phyloP scores from a whole-genome alignment of 1,284 basidiomycete genomes.

The Papiliotrema laurentii region DNA sequence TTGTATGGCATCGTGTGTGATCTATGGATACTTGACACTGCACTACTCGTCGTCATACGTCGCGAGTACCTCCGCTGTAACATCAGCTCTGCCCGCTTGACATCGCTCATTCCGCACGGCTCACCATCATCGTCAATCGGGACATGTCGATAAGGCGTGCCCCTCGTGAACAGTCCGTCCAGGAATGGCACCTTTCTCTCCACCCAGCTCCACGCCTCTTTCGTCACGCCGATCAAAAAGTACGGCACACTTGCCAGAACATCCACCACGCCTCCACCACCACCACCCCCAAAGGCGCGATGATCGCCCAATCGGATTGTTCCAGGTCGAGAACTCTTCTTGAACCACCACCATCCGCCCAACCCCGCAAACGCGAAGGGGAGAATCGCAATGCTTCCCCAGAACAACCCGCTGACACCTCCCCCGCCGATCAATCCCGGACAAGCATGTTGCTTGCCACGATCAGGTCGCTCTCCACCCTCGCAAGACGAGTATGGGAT shows the following conservation, averaged over 20 bases:
- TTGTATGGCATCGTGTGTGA: no score
- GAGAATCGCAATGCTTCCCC: slow-evolving; percentile 65
- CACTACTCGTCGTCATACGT: slow-evolving; percentile 14
- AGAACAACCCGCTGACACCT: slow-evolving; percentile 70
- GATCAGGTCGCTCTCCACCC: slow-evolving; percentile 68
- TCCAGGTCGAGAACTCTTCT: slow-evolving; percentile 64
- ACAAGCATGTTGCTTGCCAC: slow-evolving; percentile 66
- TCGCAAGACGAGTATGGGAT: slow-evolving; percentile 80
- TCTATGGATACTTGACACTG: no score
- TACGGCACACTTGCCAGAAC: slow-evolving; percentile 79
- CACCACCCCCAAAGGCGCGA: slow-evolving; percentile 50
- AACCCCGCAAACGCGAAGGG: slow-evolving; percentile 70
- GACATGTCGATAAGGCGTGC: slow-evolving; percentile 71
- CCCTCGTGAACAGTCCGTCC: slow-evolving; percentile 45
- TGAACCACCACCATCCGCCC: slow-evolving; percentile 73
- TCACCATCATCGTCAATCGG: slow-evolving; percentile 86
- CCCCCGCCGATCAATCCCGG: slow-evolving; percentile 58
- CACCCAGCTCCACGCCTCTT: slow-evolving; percentile 58
- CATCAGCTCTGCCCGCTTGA: neutral
- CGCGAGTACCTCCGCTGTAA: slow-evolving; percentile 14
- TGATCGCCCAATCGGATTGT: slow-evolving; percentile 68
- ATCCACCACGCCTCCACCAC: slow-evolving; percentile 56
- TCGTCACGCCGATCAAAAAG: slow-evolving; percentile 72
- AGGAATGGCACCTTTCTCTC: slow-evolving; percentile 51
- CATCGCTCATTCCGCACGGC: slow-evolving; percentile 10